A percentile compares a stretch with the other conserved stretches of the same genome.
Evolutionary conservation across 2,329 filamentous ascomycete species (phyloP).

Genomic region (Amauroascus niger): DNA sequence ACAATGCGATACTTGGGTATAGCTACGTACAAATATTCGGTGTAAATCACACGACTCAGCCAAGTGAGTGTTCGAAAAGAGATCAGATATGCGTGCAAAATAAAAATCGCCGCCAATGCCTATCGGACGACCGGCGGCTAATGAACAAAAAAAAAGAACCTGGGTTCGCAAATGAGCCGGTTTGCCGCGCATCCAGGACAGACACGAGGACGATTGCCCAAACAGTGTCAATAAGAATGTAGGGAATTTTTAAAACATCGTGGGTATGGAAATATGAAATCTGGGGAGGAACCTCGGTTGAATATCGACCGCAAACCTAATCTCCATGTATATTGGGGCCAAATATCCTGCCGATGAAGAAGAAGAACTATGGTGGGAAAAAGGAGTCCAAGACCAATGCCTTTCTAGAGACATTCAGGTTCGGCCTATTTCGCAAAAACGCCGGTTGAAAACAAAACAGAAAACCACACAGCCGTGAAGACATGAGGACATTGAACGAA

Average conservation of each 20-base stretch:
- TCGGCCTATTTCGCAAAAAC: slow-evolving; percentile 5
- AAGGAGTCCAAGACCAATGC: neutral
- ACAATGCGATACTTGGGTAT: slow-evolving; percentile 9
- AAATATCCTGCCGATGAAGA: too few relatives aligned
- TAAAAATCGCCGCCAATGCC: too few relatives aligned
- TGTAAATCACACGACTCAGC: neutral
- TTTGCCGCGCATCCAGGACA: neutral
- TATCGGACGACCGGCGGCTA: too few relatives aligned
- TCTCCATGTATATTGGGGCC: neutral
- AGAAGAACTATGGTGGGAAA: neutral
- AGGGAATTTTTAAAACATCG: neutral
- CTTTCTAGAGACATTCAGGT: neutral
- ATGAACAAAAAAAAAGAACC: too few relatives aligned
- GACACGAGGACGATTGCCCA: neutral
- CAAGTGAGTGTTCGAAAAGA: neutral
- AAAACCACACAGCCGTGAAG: slow-evolving; percentile 8
- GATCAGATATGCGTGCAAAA: neutral
- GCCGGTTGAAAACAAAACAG: neutral
- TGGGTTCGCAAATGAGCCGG: too few relatives aligned
- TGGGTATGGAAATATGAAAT: neutral
- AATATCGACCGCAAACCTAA: neutral
- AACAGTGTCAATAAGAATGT: neutral
- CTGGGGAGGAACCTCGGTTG: neutral
- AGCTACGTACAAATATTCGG: slow-evolving; percentile 7
- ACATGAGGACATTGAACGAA: slow-evolving; percentile 6